Conservation (phyloP, 768 basidiomycete genomes). For the Leccinellum albellum region DNA sequence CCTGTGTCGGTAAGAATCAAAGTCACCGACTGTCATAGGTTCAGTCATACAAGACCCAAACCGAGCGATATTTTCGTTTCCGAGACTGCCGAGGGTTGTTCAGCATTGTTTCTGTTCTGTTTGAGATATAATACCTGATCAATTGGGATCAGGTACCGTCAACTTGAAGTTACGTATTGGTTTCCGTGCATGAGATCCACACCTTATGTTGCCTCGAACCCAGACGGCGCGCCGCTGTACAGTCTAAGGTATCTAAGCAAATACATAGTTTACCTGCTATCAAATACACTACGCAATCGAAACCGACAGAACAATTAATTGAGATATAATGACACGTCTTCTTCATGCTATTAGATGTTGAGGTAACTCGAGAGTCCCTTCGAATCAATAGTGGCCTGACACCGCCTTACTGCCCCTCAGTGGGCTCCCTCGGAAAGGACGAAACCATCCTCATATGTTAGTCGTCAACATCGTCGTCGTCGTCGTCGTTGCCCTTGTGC, state of each 20-base stretch:
- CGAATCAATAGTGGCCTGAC: background rate
- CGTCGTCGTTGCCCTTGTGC: slow-evolving; percentile 45
- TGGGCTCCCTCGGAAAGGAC: background rate
- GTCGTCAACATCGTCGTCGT: slow-evolving; percentile 47
- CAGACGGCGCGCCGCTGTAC: background rate
- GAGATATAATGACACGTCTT: slow-evolving; percentile 24
- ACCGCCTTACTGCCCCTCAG: background rate
- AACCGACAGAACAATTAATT: slow-evolving; percentile 20
- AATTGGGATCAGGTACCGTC: background rate
- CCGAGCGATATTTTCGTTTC: slow-evolving; percentile 53
- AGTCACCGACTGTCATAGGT: background rate
- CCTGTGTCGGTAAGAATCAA: slow-evolving; percentile 36
- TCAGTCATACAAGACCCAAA: slow-evolving; percentile 24
- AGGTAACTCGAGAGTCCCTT: background rate
- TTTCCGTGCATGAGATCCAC: background rate
- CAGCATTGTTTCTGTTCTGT: slow-evolving; percentile 14
- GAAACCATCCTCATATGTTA: slow-evolving; percentile 10
- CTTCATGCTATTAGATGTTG: slow-evolving; percentile 3
- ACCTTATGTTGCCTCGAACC: background rate
- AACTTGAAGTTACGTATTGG: background rate
- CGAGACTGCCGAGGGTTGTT: slow-evolving; percentile 18
- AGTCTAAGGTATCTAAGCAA: slow-evolving; percentile 21
- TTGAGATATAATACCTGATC: background rate
- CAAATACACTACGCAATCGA: slow-evolving; percentile 6
- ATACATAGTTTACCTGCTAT: slow-evolving; percentile 5